These are phyloP conservation scores for Aspergillus luchuensis DNA, from an alignment of 2,329 filamentous ascomycete species.

Conservation along the genomic window DNA sequence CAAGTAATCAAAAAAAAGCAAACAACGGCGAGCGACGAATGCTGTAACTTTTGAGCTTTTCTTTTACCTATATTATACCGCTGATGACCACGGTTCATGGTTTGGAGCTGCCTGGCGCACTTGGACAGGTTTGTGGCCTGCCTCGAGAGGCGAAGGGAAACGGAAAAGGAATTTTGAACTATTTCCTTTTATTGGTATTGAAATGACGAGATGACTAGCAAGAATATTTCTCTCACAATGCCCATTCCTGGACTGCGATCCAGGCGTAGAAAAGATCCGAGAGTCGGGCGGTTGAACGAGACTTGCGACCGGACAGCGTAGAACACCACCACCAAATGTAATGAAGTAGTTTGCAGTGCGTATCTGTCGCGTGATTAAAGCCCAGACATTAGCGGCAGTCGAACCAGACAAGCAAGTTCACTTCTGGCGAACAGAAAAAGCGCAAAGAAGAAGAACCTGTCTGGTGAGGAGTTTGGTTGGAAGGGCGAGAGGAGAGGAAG, in stretches of 20 bases:
- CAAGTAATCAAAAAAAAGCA: not conserved
- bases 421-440: not conserved
- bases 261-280: not conserved
- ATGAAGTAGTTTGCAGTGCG: not conserved
- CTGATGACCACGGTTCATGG: not conserved
- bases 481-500: conserved; percentile 17
- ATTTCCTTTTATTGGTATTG: conserved; percentile 3
- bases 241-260: not conserved
- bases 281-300: not conserved
- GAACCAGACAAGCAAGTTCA: not conserved
- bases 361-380: not conserved
- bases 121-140: not conserved
- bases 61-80: not conserved
- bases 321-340: not conserved
- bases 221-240: not conserved
- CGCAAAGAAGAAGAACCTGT: not conserved
- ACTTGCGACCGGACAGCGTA: conserved; percentile 3
- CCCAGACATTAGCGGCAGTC: not conserved
- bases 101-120: conserved; percentile 1
- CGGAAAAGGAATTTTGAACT: not conserved
- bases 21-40: conserved; percentile 11
- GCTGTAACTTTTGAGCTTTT: conserved; percentile 3
- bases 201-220: conserved; percentile 11
- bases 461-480: conserved; percentile 8
- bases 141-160: not conserved